A percentile compares a stretch with the other conserved stretches of the same genome.
phyloP scores from a whole-genome alignment of 768 basidiomycete genomes.

The Lentinula guzmanii region DNA sequence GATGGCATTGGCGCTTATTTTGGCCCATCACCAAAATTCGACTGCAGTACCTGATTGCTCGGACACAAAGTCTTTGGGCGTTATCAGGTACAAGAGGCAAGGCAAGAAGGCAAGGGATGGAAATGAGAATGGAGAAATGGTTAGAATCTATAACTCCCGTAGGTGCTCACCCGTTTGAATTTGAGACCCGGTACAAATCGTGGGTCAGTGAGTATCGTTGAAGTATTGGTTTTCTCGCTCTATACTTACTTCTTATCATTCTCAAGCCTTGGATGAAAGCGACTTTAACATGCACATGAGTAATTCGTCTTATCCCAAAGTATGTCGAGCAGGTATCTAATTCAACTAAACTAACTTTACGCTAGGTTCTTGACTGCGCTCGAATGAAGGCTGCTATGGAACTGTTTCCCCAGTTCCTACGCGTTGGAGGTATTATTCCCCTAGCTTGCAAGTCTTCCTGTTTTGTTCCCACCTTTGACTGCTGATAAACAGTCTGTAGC shows the following conservation, averaged over 20 bases:
- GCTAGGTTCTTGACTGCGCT: slow-evolving; percentile 19
- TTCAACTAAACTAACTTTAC: not conserved
- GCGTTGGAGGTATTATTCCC: slow-evolving; percentile 37
- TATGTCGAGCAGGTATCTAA: slow-evolving; percentile 14
- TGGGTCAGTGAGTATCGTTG: slow-evolving; percentile 51
- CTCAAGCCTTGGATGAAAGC: slow-evolving; percentile 57
- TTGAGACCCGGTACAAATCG: slow-evolving; percentile 30
- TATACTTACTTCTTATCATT: not conserved
- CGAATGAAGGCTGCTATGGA: slow-evolving; percentile 21
- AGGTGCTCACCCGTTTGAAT: slow-evolving; percentile 51
- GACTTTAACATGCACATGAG: slow-evolving; percentile 75
- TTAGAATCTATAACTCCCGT: slow-evolving; percentile 43
- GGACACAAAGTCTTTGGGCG: slow-evolving; percentile 7
- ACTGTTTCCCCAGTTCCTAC: slow-evolving; percentile 31
- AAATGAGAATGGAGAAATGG: slow-evolving; percentile 32
- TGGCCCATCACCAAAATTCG: not conserved
- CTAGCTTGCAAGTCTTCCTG: slow-evolving; percentile 27
- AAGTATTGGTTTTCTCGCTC: not conserved
- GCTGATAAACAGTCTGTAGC: slow-evolving; percentile 18
- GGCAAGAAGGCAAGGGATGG: slow-evolving; percentile 17
- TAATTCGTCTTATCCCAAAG: slow-evolving; percentile 79
- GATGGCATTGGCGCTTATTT: slow-evolving; percentile 5
- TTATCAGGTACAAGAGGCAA: not conserved
- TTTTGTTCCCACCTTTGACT: not conserved
- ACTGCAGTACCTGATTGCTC: slow-evolving; percentile 4